Evolutionary conservation across 768 basidiomycete species (phyloP).

Genomic region (Zangia roseola): DNA sequence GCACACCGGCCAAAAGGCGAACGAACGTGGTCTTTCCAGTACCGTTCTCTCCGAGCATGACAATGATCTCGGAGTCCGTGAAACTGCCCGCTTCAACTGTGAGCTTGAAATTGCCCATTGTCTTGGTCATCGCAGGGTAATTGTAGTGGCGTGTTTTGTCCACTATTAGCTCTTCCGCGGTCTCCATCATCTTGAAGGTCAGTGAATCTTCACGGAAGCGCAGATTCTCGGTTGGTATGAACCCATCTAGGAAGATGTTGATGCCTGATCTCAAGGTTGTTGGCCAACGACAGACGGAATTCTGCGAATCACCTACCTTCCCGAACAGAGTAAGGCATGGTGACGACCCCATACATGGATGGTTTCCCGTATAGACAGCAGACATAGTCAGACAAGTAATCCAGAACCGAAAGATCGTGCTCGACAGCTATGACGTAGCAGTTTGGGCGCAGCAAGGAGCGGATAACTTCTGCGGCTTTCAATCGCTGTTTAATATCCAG

Average conservation of each 20-base stretch:
- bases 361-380: constrained; percentile 98
- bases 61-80: constrained; percentile 99
- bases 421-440: constrained; percentile 98
- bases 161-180: constrained; percentile 82
- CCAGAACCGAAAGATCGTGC: constrained; percentile 97
- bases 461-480: constrained; percentile 93
- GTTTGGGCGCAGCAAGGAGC: constrained; percentile 73
- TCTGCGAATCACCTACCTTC: constrained; percentile 61
- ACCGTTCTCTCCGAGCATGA: constrained; percentile 99
- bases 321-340: constrained; percentile 96
- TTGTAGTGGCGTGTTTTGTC: constrained; percentile 88
- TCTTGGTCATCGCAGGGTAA: constrained; percentile 97
- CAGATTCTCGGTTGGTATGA: constrained; percentile 97
- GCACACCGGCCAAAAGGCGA: constrained; percentile 89
- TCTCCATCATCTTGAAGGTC: constrained; percentile 97
- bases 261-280: constrained; percentile 58
- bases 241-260: constrained; percentile 99
- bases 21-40: constrained; percentile 99
- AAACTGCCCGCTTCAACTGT: constrained; percentile 88
- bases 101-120: constrained; percentile 92
- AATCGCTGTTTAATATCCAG: constrained; percentile 95
- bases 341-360: constrained; percentile 97
- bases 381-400: constrained; percentile 98
- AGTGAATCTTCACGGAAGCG: constrained; percentile 96
- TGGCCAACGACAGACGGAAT: constrained; percentile 1